Evolutionary conservation across 2,329 filamentous ascomycete species (phyloP).

Genomic region (Diplocarpon rosae): DNA sequence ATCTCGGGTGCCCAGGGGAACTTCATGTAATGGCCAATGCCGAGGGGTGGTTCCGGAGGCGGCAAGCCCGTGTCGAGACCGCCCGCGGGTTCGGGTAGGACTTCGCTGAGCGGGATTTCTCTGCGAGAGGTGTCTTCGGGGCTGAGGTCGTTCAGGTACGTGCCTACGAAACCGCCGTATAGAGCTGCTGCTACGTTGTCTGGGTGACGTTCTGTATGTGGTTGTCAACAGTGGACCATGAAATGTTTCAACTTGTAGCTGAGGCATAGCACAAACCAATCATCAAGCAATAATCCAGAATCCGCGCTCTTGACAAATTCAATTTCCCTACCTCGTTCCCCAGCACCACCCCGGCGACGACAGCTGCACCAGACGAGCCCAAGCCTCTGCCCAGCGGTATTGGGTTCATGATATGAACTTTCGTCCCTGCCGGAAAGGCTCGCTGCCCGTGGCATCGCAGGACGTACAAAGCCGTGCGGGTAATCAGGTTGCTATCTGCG

Average conservation of each 20-base stretch:
- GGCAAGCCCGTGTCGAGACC: constrained; percentile 80
- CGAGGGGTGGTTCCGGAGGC: constrained; percentile 79
- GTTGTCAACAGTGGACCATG: not conserved
- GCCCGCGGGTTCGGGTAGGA: constrained; percentile 79
- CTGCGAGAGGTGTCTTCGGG: constrained; percentile 81
- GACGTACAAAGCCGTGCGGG: constrained; percentile 86
- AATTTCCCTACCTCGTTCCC: constrained; percentile 81
- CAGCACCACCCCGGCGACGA: constrained; percentile 88
- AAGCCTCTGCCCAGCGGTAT: constrained; percentile 88
- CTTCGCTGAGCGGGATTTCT: constrained; percentile 90
- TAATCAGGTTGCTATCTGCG: constrained; percentile 84
- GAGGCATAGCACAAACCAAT: constrained; percentile 49
- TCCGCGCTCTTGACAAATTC: constrained; percentile 62
- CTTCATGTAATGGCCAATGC: constrained; percentile 93
- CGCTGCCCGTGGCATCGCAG: constrained; percentile 83
- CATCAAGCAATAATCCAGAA: constrained; percentile 97
- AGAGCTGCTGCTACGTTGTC: constrained; percentile 93
- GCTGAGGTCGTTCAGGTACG: constrained; percentile 85
- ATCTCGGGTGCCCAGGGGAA: constrained; percentile 91
- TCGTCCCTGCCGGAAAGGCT: constrained; percentile 73
- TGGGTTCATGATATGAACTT: constrained; percentile 89
- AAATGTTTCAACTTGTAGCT: not conserved
- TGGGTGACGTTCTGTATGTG: constrained; percentile 60
- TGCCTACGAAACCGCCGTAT: constrained; percentile 93
- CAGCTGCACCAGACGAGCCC: constrained; percentile 90